Percentiles rank a stretch among this genome's conserved stretches.
Conservation (phyloP, 2,329 filamentous ascomycete genomes). For the Penicillium sp. region DNA sequence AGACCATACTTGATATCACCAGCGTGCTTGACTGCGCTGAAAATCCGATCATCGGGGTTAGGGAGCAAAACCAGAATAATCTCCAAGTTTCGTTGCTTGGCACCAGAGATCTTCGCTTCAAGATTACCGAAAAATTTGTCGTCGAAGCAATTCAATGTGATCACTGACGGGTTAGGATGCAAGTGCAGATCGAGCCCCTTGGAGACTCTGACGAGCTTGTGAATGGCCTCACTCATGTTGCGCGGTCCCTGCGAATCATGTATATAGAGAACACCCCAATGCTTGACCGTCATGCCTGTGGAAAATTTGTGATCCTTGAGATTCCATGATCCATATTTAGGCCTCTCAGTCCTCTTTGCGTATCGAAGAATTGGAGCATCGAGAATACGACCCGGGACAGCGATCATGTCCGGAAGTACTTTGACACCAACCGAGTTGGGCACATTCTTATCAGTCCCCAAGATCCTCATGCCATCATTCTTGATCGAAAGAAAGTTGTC, state of each 20-base stretch:
- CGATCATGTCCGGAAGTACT: constrained; percentile 9
- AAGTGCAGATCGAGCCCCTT: too few relatives aligned
- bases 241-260: not conserved
- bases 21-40: constrained; percentile 59
- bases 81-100: not conserved
- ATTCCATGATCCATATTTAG: constrained; percentile 15
- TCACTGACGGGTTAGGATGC: too few relatives aligned
- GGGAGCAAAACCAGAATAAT: constrained; percentile 48
- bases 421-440: constrained; percentile 5
- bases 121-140: too few relatives aligned
- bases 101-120: too few relatives aligned
- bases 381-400: constrained; percentile 14
- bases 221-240: too few relatives aligned
- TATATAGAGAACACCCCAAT: constrained; percentile 8
- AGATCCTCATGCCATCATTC: constrained; percentile 13
- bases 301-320: constrained; percentile 9
- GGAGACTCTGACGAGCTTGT: too few relatives aligned
- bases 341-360: not conserved
- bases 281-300: not conserved
- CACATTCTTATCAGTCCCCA: constrained; percentile 5
- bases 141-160: too few relatives aligned
- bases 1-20: constrained; percentile 60
- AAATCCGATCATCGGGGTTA: constrained; percentile 48
- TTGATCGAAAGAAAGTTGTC: constrained; percentile 60
- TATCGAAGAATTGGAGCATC: constrained; percentile 13